Evolutionary conservation across 2,329 filamentous ascomycete genomes (phyloP).

Genomic region (Colletotrichum sp.): DNA sequence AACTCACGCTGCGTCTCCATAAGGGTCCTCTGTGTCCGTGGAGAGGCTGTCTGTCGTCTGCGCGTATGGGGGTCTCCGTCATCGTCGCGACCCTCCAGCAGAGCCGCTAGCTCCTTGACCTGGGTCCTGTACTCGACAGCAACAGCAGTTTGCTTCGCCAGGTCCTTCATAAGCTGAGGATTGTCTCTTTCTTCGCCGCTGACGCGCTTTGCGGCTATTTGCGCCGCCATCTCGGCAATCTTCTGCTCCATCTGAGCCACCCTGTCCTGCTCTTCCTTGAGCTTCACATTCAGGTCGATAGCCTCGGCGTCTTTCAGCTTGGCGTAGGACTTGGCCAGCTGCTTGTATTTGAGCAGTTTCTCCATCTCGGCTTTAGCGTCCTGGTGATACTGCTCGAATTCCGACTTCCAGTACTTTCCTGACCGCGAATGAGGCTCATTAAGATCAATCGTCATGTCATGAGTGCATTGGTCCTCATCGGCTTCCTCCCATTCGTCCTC

Average conservation of each 20-base stretch:
- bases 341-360: slow-evolving; percentile 80
- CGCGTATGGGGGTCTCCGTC: slow-evolving; percentile 34
- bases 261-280: slow-evolving; percentile 72
- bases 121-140: slow-evolving; percentile 63
- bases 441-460: slow-evolving; percentile 72
- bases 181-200: slow-evolving; percentile 48
- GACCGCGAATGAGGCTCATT: slow-evolving; percentile 78
- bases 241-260: slow-evolving; percentile 68
- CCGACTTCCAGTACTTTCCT: slow-evolving; percentile 80
- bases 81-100: slow-evolving; percentile 48
- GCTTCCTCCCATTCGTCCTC: slow-evolving; percentile 59
- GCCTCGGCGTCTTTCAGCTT: slow-evolving; percentile 79
- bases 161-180: slow-evolving; percentile 54
- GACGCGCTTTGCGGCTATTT: slow-evolving; percentile 49
- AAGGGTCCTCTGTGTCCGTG: slow-evolving; percentile 55
- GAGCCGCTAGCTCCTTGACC: slow-evolving; percentile 62
- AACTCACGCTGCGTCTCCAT: slow-evolving; percentile 60
- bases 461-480: slow-evolving; percentile 50
- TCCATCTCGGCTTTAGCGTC: slow-evolving; percentile 77
- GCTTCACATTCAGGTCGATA: slow-evolving; percentile 66
- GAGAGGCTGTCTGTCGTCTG: slow-evolving; percentile 47
- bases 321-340: slow-evolving; percentile 79
- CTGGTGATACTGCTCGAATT: slow-evolving; percentile 76
- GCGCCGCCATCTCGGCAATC: slow-evolving; percentile 64
- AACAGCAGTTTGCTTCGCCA: slow-evolving; percentile 62